These are phyloP conservation scores for Gaeumannomyces tritici DNA, from an alignment of 2,329 filamentous ascomycete species.

Conservation along the genomic window DNA sequence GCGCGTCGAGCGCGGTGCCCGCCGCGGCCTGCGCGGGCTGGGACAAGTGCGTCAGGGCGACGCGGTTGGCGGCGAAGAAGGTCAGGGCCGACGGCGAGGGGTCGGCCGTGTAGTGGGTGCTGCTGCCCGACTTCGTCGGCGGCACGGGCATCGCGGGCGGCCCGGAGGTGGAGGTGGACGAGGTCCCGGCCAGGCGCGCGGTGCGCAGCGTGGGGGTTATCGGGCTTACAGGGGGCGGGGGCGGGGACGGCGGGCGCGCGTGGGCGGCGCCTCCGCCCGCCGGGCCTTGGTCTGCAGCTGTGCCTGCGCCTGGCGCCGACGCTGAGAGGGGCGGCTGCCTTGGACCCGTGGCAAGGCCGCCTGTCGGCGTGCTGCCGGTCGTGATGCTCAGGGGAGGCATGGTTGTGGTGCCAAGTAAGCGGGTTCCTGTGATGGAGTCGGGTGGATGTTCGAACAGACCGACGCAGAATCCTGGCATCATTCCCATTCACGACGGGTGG, in stretches of 20 bases:
- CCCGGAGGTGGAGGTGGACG: not conserved
- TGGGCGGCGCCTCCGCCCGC: not conserved
- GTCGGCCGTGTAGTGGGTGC: constrained; percentile 6
- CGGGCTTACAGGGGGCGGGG: constrained; percentile 3
- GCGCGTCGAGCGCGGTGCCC: constrained; percentile 21
- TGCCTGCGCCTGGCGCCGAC: not conserved
- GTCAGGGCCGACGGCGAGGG: constrained; percentile 9
- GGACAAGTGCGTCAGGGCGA: constrained; percentile 23
- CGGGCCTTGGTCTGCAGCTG: not conserved
- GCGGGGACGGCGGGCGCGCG: constrained; percentile 1
- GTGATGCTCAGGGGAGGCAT: not conserved
- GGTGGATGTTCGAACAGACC: not conserved
- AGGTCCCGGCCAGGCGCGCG: not conserved
- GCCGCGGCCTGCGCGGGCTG: constrained; percentile 32
- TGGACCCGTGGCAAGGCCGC: not conserved
- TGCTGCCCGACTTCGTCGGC: constrained; percentile 2
- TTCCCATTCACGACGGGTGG: not conserved
- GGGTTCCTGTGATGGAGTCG: not conserved
- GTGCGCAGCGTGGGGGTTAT: constrained; percentile 6
- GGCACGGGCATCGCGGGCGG: constrained; percentile 4
- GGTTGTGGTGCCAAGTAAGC: not conserved
- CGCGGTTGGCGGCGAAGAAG: constrained; percentile 22
- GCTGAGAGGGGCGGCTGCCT: not conserved
- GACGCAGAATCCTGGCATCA: not conserved
- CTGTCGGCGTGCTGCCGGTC: not conserved